These are phyloP conservation scores for Hemileia vastatrix DNA, from an alignment of 1,284 basidiomycete genomes.

Conservation along the genomic window DNA sequence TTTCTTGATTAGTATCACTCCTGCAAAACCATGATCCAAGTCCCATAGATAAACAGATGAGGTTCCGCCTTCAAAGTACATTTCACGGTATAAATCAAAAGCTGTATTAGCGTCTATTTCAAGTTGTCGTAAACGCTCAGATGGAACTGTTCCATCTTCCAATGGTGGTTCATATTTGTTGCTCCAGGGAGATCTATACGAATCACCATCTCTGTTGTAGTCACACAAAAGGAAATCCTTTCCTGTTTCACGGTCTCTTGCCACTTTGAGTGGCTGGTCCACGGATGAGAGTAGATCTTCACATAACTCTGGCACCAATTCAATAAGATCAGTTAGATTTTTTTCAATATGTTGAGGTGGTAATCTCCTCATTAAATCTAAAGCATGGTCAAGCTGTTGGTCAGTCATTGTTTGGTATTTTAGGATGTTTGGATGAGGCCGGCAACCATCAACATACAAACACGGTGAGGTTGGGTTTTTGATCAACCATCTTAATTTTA, in stretches of 20 bases:
- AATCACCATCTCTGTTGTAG: conserved; percentile 94
- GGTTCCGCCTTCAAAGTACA: conserved; percentile 94
- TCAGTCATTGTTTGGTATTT: conserved; percentile 8
- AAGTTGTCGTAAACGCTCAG: conserved; percentile 71
- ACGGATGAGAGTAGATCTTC: conserved; percentile 92
- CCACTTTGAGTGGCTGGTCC: conserved; percentile 81
- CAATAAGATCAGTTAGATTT: conserved; percentile 55
- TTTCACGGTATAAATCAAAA: conserved; percentile 93
- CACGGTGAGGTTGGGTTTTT: too few species aligned
- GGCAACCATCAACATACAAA: too few species aligned
- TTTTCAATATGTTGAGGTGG: conserved; percentile 83
- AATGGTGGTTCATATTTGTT: conserved; percentile 85
- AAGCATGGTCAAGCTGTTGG: conserved; percentile 42
- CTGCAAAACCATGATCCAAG: conserved; percentile 91
- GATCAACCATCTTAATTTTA: too few species aligned
- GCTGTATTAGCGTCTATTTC: conserved; percentile 90
- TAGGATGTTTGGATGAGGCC: too few species aligned
- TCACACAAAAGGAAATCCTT: conserved; percentile 90
- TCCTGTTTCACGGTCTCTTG: conserved; percentile 60
- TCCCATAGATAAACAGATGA: conserved; percentile 99
- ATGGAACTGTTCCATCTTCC: conserved; percentile 76
- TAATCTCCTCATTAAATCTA: conserved; percentile 89
- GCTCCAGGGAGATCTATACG: conserved; percentile 95
- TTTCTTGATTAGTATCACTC: conserved; percentile 93
- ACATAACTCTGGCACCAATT: conserved; percentile 80